Conservation (phyloP, 495 filamentous ascomycete genomes). For the Aspergillus conjunctus region DNA sequence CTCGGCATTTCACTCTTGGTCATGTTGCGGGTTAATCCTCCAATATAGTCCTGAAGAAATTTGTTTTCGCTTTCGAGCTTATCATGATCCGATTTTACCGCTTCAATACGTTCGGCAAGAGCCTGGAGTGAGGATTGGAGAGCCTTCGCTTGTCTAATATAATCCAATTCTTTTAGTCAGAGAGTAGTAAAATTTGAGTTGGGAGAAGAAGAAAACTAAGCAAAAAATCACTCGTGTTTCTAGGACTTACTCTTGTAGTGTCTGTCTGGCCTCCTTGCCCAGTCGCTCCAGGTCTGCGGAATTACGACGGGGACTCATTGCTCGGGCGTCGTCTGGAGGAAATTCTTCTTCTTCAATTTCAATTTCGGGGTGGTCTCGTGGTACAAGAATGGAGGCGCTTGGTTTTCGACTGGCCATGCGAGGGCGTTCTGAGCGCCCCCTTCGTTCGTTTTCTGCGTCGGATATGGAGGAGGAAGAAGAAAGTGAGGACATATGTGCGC, state of each 20-base stretch:
- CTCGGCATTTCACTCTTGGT: constrained; percentile 52
- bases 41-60: constrained; percentile 85
- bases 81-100: constrained; percentile 90
- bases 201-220: background rate
- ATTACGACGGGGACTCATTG: constrained; percentile 92
- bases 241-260: constrained; percentile 62
- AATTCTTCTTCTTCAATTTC: constrained; percentile 68
- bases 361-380: constrained; percentile 68
- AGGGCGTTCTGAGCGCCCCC: constrained; percentile 50
- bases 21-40: constrained; percentile 56
- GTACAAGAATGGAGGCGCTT: constrained; percentile 79
- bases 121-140: constrained; percentile 86
- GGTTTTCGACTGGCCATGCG: constrained; percentile 66
- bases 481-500: constrained; percentile 45
- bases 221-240: background rate
- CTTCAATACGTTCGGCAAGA: constrained; percentile 88
- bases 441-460: constrained; percentile 49
- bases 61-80: constrained; percentile 93
- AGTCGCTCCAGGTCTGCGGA: constrained; percentile 85
- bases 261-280: constrained; percentile 73
- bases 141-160: constrained; percentile 74
- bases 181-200: background rate
- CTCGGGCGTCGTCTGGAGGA: constrained; percentile 82
- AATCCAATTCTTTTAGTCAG: background rate
- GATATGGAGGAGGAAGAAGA: constrained; percentile 53